Conservation (phyloP, 345 rosid species). For the Populus alba region DNA sequence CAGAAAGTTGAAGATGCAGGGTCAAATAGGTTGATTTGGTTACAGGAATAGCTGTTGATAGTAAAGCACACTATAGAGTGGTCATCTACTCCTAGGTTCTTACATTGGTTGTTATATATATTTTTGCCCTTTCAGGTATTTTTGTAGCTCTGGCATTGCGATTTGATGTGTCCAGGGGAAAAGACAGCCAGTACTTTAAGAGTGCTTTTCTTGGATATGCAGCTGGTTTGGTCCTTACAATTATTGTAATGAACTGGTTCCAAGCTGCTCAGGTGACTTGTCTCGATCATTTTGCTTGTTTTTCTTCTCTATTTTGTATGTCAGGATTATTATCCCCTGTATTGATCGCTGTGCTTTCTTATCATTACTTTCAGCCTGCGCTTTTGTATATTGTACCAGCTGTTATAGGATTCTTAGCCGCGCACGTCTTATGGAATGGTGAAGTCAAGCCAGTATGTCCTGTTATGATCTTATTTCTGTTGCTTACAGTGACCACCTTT, state of each 20-base stretch:
- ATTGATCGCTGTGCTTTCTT: background rate
- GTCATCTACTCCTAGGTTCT: background rate
- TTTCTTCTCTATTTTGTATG: background rate
- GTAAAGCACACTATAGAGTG: background rate
- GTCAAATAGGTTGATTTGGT: background rate
- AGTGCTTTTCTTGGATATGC: slow-evolving; percentile 90
- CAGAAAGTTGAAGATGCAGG: background rate
- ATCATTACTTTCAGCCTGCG: slow-evolving; percentile 68
- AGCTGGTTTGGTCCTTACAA: slow-evolving; percentile 77
- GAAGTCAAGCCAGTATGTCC: slow-evolving; percentile 89
- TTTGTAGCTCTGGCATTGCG: slow-evolving; percentile 94
- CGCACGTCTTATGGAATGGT: slow-evolving; percentile 88
- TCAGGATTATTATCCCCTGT: background rate
- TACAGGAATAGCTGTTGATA: background rate
- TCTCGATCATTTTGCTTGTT: background rate
- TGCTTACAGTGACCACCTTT: background rate
- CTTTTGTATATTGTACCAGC: slow-evolving; percentile 92
- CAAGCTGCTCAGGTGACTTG: slow-evolving; percentile 94
- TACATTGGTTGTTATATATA: background rate
- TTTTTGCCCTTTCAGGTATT: slow-evolving; percentile 51
- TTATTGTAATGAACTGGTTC: slow-evolving; percentile 98
- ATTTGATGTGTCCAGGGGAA: slow-evolving; percentile 92
- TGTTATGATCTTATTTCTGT: background rate
- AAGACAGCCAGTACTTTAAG: slow-evolving; percentile 77
- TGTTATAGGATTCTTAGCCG: slow-evolving; percentile 85